Evolutionary conservation across 768 basidiomycete species (phyloP), one percentile per base, ranked within the genome.

Genomic region (Russula vinacea): DNA sequence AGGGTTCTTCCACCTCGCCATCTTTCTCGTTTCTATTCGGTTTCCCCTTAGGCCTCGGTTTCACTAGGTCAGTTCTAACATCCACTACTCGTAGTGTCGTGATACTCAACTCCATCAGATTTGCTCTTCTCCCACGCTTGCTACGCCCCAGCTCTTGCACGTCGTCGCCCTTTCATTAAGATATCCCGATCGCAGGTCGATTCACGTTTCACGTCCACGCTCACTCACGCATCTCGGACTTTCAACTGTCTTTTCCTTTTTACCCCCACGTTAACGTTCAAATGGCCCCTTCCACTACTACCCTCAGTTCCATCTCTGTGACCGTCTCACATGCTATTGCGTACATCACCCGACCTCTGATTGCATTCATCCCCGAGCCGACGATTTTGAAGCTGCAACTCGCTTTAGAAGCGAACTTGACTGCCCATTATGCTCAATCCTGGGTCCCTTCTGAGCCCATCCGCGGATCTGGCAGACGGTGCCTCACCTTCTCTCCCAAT

Each of bases 291-390:
- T 65, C 58, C 24, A 32, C 54, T 69, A 70, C 83, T 69, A 75
- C 80, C 69, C 80, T 74, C 65, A 57, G 69, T 45, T 67, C 73
- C 70, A 84, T 92, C 74, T 78, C 86, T 66, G 73, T 83, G 76
- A 81, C 89, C 67, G 83, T 92, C 74, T 80, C 87, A 64, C 87
- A 92, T 70, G 86, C 86, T 73, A 81, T 90, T 73, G 77, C 85
- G 62, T 89, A 85, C 78, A 80, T 92, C 74, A 90, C 87, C 42
- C 80, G 82, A 39, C 84, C 87, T 62, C 82, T 90, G 65, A 77
- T 81, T 69, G 70, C 74, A 59, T 75, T 79, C 45, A 84, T 88
- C 74, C 75, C 87, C n/a, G 78, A 83, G 50, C 77, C 80, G 61
- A 83, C 84, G 68, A 78, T 89, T 74, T 79, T 81, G 72, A 87